Conservation (phyloP, 768 basidiomycete species). For the Coprinopsis cinerea region DNA sequence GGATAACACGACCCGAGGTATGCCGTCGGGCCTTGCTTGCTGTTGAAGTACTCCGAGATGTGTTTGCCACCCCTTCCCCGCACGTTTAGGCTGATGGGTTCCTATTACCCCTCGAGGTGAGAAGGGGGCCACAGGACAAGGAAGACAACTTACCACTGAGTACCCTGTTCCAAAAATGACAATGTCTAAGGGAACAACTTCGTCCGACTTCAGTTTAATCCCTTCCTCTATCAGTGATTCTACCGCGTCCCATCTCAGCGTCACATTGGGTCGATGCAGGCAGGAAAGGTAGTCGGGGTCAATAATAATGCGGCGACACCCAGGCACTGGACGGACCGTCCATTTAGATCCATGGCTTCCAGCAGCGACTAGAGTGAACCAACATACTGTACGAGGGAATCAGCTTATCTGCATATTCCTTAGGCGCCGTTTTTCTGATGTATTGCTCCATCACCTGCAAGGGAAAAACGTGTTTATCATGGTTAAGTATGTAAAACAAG, state of each 20-base stretch:
- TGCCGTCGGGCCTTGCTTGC: constrained; percentile 44
- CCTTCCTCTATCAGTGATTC: constrained; percentile 45
- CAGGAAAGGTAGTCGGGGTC: constrained; percentile 54
- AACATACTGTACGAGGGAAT: constrained; percentile 48
- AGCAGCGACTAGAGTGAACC: background rate
- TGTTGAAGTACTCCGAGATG: constrained; percentile 39
- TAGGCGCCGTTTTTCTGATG: constrained; percentile 43
- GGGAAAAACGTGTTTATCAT: background rate
- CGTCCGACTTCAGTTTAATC: constrained; percentile 41
- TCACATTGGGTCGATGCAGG: constrained; percentile 48
- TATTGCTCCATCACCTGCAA: constrained; percentile 36
- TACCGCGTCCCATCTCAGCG: constrained; percentile 42
- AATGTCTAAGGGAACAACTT: constrained; percentile 47
- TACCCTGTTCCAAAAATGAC: constrained; percentile 56
- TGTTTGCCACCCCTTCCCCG: constrained; percentile 37
- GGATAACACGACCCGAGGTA: constrained; percentile 50
- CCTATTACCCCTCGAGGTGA: constrained; percentile 22
- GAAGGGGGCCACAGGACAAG: constrained; percentile 4
- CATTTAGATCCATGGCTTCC: background rate
- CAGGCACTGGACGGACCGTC: constrained; percentile 33
- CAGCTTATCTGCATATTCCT: constrained; percentile 38
- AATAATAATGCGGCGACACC: constrained; percentile 59
- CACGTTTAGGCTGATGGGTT: constrained; percentile 29
- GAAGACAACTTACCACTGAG: constrained; percentile 38
- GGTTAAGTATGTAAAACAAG: background rate